Evolutionary conservation across 768 basidiomycete genomes (phyloP), one percentile per base, ranked within the genome.

Genomic region (Chalciporus pseudorubinellus): DNA sequence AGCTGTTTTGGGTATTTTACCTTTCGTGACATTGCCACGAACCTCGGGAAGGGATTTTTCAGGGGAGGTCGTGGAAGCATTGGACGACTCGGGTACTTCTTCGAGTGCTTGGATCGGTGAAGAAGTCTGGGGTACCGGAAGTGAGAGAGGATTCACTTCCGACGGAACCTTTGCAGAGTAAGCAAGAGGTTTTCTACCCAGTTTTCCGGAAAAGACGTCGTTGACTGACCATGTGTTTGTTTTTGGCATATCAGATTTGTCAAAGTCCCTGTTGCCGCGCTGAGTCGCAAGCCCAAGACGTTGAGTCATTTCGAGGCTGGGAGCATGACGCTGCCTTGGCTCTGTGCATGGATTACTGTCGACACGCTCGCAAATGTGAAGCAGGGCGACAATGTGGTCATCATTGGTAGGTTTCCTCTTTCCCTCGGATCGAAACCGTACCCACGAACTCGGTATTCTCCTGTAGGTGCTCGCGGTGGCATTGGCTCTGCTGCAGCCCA

Each of bases 261-360:
- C 13, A 58, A 63, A 24, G 62, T 70, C 8, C 70, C 70, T 1
- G 16, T 70, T 28, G 42, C 48, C 6, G 66, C 50, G 6, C 52
- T 70, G 14, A 70, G 68, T 46, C 68, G 60, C 44, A 70, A 71
- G 41, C 68, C 70, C 6, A 22, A 56, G 46, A 54, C 47, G 1
- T 34, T 70, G 26, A 58, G 49, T 24, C 70, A 70, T 19, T 10
- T 12, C 24, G 44, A 59, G 33, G 70, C 68, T 6, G 68, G 60
- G 13, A 72, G 68, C 39, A 68, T 70, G 60, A 66, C 68, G 0
- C 69, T 70, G 6, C 60, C 60, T 0, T 71, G 70, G 68, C 58
- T 70, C 21, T 70, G 68, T 46, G 70, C 70, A 7, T 70, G 70
- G 70, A 72, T 71, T 57, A 69, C 68, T 1, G 67, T 70, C 12